Evolutionary conservation across 441 rosid genomes (phyloP), one percentile per base, ranked within the genome.

Genomic region (Manihot esculenta): DNA sequence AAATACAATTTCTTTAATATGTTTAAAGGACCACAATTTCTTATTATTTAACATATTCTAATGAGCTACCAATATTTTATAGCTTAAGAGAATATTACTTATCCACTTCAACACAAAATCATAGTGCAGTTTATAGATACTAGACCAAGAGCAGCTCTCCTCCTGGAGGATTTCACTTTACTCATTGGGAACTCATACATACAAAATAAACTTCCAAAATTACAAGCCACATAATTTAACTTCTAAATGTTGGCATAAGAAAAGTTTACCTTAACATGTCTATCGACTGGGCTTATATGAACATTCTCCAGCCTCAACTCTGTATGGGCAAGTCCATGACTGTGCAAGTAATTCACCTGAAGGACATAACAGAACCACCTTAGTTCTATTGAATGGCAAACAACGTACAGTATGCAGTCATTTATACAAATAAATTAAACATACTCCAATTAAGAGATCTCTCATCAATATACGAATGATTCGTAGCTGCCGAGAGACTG

Each of bases 321-420:
- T 5, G 99, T 92, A 84, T 95, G 99, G 61, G 98, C 98, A 77
- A 95, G 94, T 69, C 99, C 98, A 74, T 95, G 94, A 79, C 96
- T 89, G 72, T 95, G 99, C 86, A 95, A 87, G 90, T 92, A 95
- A 76, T 95, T 95, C 71, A 95, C 99, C 96, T 94, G 79, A 76
- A 74, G 53, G 61, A 72, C 64, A 65, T 26, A 64, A 35, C 26
- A 38, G 20, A 73, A 53, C 23, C 53, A 44, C 57, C 44, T 61
- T 62, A 68, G 69, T n/a, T 44, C 0, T 42, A 13, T 15, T 2
- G 51, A 50, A 26, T 57, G 44, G 0, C 63, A 44, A 4, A 23
- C 6, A 12, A 0, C 13, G 57, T 61, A 53, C 1, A 15, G 10
- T 17, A 33, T 15, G 10, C 35, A 62, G 49, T 64, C 18, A 44